Base-by-base conservation (phyloP, 805 yeast species). In the Saturnispora gosingensis region DNA sequence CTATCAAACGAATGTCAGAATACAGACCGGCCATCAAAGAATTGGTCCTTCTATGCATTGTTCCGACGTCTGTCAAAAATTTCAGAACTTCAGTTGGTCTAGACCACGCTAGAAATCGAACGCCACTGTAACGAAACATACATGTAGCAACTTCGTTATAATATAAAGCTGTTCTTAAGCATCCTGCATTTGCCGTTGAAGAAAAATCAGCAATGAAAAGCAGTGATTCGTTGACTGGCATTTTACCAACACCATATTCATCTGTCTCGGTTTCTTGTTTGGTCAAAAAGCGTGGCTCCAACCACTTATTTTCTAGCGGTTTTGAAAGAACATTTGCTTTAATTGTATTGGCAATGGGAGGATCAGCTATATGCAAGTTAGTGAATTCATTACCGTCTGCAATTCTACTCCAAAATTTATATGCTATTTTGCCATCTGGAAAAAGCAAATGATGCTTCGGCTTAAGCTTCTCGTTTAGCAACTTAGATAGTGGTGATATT, bases 71-170 rank as follows among this genome's bases (percentile, higher is more conserved):
- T 0, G 91, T 80, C 45, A 85, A 61, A 35, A 87, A 71, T 63
- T 86, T 84, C 53, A 69, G 66, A 4, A 85, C 84, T 4, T 86
- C 80, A 0, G 70, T 48, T 6, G 82, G 78, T 3, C 82, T 80
- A 20, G 83, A 71, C 81, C 90, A 79, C 15, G 85, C 66, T 24
- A 90, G 67, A 82, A 88, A 78, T 55, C 87, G 73, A 2, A 89
- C 90, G 46, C 84, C 75, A 20, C 59, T 57, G 45, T 55, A 61
- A 16, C 8, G 95, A 50, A 61, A 65, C 56, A 66, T 55, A 3
- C 67, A 60, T 9, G 66, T 57, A 3, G 53, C 32, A 40, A 61
- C 59, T 48, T 60, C 61, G 49, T 65, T 65, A 58, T 63, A 65
- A 49, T 62, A 65, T 4, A 65, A 49, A 47, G 65, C 54, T 3